Percentiles rank a stretch among this genome's conserved stretches.
Conservation (phyloP, 2,329 filamentous ascomycete species). For the Trichoderma atroviride region DNA sequence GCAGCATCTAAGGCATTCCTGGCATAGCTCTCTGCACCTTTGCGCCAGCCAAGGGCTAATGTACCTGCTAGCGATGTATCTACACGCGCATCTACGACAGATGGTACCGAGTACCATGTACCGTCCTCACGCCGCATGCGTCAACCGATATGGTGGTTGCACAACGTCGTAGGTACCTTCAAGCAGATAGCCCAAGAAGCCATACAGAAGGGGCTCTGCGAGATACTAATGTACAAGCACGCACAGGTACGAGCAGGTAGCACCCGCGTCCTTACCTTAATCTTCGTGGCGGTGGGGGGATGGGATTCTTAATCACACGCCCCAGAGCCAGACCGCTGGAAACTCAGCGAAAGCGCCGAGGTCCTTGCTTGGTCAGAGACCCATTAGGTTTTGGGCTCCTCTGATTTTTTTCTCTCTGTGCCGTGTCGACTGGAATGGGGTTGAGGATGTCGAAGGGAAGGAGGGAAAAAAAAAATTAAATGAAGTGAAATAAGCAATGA, state of each 20-base stretch:
- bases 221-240: not conserved
- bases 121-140: conserved; percentile 13
- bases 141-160: conserved; percentile 13
- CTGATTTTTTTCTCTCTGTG: conserved; percentile 12
- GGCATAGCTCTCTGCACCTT: not conserved
- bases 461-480: not conserved
- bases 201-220: not conserved
- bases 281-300: not conserved
- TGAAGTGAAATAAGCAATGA: conserved; percentile 8
- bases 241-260: not conserved
- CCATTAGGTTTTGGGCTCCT: conserved; percentile 8
- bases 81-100: not conserved
- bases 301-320: conserved; percentile 1
- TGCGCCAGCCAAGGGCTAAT: not conserved
- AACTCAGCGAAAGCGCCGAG: conserved; percentile 13
- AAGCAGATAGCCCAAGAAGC: not conserved
- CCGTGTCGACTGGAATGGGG: not conserved
- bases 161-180: not conserved
- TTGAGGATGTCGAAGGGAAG: no score
- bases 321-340: conserved; percentile 27
- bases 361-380: conserved; percentile 4
- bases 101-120: not conserved
- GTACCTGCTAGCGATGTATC: not conserved
- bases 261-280: conserved; percentile 7
- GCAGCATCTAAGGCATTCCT: not conserved